These are phyloP conservation scores for Margaritispora aquatica DNA, from an alignment of 495 filamentous ascomycete species.

Conservation along the genomic window DNA sequence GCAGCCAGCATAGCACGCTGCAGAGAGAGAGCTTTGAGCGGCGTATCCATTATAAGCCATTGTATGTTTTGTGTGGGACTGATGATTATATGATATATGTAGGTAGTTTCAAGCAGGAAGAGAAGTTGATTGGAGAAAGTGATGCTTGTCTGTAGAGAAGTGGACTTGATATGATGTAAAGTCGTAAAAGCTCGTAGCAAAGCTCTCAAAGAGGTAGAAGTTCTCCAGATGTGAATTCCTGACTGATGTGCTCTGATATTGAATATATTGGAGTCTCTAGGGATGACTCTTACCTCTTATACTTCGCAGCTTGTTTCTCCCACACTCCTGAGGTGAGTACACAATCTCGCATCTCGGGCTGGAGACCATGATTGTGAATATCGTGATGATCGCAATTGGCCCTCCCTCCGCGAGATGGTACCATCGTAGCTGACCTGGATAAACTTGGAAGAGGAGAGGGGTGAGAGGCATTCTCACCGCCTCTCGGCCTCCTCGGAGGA, in stretches of 20 bases:
- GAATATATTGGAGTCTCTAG: background rate
- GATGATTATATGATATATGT: no score
- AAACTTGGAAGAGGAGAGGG: no score
- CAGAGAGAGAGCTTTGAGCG: background rate
- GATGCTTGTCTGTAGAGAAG: background rate
- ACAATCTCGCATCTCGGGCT: constrained; percentile 11
- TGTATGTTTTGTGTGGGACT: background rate
- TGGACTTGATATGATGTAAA: background rate
- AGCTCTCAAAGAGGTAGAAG: background rate
- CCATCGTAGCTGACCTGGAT: background rate
- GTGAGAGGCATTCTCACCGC: constrained; percentile 3
- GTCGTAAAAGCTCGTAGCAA: background rate
- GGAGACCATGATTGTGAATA: background rate
- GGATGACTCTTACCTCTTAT: constrained; percentile 7
- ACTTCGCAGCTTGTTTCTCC: background rate
- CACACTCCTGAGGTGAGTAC: background rate
- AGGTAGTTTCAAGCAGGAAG: background rate
- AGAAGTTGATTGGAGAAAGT: background rate
- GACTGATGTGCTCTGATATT: background rate
- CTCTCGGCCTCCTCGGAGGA: no score
- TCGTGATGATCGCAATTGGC: constrained; percentile 4
- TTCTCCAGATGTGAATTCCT: background rate
- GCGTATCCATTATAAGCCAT: background rate
- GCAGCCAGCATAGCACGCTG: background rate
- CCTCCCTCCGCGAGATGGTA: background rate